phyloP scores from a whole-genome alignment of 2,329 filamentous ascomycete species.

The Cercospora zeae-maydis region DNA sequence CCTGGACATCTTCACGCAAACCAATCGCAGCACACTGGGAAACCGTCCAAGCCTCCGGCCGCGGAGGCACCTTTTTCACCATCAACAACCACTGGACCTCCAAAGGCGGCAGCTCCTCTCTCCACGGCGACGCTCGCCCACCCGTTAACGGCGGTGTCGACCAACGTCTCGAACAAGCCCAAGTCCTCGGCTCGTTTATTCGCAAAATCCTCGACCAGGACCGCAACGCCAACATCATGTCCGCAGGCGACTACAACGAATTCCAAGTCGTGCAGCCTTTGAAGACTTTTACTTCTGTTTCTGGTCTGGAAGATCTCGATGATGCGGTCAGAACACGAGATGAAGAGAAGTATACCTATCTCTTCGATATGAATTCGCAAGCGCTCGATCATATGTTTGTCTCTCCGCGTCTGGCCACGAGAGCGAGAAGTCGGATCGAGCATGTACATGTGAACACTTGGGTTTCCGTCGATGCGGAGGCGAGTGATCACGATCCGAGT shows the following conservation, averaged over 20 bases:
- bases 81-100: constrained; percentile 67
- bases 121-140: constrained; percentile 63
- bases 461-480: constrained; percentile 54
- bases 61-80: constrained; percentile 61
- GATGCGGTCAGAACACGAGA: constrained; percentile 52
- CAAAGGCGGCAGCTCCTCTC: constrained; percentile 62
- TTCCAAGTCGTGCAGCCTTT: constrained; percentile 62
- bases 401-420: constrained; percentile 50
- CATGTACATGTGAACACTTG: constrained; percentile 71
- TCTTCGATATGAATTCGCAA: constrained; percentile 67
- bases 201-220: constrained; percentile 56
- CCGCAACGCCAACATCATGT: constrained; percentile 55
- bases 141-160: constrained; percentile 64
- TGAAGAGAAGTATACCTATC: constrained; percentile 66
- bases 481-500: constrained; percentile 67
- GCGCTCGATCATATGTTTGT: constrained; percentile 69
- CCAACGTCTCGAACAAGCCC: constrained; percentile 55
- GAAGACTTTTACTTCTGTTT: constrained; percentile 51
- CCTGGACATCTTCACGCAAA: constrained; percentile 62
- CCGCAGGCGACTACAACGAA: constrained; percentile 70
- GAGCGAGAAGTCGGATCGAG: constrained; percentile 50
- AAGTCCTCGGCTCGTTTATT: constrained; percentile 58
- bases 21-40: constrained; percentile 65
- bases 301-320: constrained; percentile 60
- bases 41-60: constrained; percentile 45